A percentile compares a stretch with the other conserved stretches of the same genome.
These are phyloP conservation scores for Kwoniella shandongensis DNA, from an alignment of 768 basidiomycete species.

Conservation along the genomic window DNA sequence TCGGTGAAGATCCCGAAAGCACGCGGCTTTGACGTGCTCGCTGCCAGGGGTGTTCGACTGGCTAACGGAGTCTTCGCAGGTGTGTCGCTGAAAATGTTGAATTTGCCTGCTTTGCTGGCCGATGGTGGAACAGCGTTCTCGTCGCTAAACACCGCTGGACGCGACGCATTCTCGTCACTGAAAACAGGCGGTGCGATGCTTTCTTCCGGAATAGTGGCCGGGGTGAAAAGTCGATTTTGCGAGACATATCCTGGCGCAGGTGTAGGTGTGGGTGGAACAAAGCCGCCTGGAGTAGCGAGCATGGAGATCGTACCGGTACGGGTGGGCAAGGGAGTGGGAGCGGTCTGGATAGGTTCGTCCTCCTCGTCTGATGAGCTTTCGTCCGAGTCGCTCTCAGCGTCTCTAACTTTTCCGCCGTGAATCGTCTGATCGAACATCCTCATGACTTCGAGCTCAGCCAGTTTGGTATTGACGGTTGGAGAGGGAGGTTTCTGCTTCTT, in stretches of 20 bases:
- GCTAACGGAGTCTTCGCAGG: slow-evolving; percentile 48
- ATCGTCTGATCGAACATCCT: slow-evolving; percentile 79
- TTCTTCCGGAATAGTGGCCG: slow-evolving; percentile 24
- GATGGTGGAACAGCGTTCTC: slow-evolving; percentile 40
- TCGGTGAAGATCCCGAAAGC: slow-evolving; percentile 34
- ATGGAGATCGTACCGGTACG: slow-evolving; percentile 35
- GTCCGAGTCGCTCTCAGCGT: slow-evolving; percentile 38
- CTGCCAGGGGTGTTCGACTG: slow-evolving; percentile 29
- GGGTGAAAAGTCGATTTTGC: slow-evolving; percentile 16
- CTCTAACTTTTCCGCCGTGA: slow-evolving; percentile 44
- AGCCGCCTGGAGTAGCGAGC: slow-evolving; percentile 31
- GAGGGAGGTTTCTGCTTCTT: slow-evolving; percentile 49
- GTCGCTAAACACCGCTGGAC: slow-evolving; percentile 28
- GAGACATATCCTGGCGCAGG: slow-evolving; percentile 43
- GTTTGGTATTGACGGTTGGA: slow-evolving; percentile 93
- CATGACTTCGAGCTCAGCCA: slow-evolving; percentile 89
- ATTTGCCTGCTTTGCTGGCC: slow-evolving; percentile 27
- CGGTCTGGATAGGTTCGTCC: slow-evolving; percentile 24
- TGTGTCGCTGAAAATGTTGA: slow-evolving; percentile 47
- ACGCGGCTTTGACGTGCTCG: slow-evolving; percentile 23
- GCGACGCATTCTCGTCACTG: slow-evolving; percentile 16
- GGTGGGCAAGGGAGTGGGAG: slow-evolving; percentile 45
- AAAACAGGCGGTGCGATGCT: slow-evolving; percentile 30
- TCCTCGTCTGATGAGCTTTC: slow-evolving; percentile 49
- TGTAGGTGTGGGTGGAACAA: slow-evolving; percentile 53